phyloP scores from a whole-genome alignment of 495 filamentous ascomycete species.

The Talaromyces trachyspermus region DNA sequence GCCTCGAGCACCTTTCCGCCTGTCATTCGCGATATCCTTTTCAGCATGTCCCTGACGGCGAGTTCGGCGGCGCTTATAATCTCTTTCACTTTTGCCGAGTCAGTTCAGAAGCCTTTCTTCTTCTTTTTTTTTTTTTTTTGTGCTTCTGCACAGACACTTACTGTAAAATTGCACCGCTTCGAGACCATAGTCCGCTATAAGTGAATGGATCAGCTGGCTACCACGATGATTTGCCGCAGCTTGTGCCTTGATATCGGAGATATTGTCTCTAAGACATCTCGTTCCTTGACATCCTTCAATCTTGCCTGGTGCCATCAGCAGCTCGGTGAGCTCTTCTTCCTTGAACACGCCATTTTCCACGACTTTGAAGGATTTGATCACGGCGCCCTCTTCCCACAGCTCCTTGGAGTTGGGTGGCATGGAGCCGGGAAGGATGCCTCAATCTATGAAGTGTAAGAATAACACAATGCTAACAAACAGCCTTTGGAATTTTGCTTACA shows the following conservation, averaged over 20 bases:
- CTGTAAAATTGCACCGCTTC: too few relatives aligned
- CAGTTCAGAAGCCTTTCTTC: too few relatives aligned
- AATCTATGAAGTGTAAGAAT: constrained; percentile 62
- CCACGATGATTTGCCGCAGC: constrained; percentile 97
- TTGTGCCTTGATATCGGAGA: constrained; percentile 94
- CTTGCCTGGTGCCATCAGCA: constrained; percentile 81
- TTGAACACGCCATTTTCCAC: constrained; percentile 83
- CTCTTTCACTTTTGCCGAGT: too few relatives aligned
- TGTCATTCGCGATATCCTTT: constrained; percentile 66
- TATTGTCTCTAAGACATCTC: constrained; percentile 81
- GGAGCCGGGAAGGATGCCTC: constrained; percentile 92
- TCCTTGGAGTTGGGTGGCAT: constrained; percentile 99
- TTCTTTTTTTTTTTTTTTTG: too few relatives aligned
- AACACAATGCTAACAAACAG: too few relatives aligned
- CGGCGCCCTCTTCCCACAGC: constrained; percentile 88
- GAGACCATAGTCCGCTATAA: constrained; percentile 87
- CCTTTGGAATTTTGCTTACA: background rate
- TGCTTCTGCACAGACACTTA: too few relatives aligned
- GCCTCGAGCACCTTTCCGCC: constrained; percentile 77
- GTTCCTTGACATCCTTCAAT: constrained; percentile 85
- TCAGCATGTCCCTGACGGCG: constrained; percentile 79
- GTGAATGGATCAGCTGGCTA: constrained; percentile 73
- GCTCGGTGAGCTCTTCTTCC: constrained; percentile 79
- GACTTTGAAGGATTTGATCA: constrained; percentile 89
- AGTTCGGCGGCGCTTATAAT: constrained; percentile 91